phyloP scores from a whole-genome alignment of 129 eudicot genomes.

The Ambrosia artemisiifolia region DNA sequence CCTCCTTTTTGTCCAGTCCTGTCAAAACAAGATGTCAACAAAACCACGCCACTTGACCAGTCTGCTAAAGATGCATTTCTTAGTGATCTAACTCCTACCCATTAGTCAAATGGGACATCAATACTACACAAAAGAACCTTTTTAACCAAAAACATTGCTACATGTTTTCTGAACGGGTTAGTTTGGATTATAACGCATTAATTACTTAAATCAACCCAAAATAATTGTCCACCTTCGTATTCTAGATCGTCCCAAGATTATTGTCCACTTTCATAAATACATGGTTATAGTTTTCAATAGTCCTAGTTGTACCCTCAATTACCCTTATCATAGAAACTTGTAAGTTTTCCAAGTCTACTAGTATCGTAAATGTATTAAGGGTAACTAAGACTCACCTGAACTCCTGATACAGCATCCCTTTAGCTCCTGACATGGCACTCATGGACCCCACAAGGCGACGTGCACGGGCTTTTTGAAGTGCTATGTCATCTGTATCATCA shows the following conservation, averaged over 20 bases:
- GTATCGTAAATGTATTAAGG: no score
- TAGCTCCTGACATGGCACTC: slow-evolving; percentile 94
- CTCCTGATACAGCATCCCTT: slow-evolving; percentile 73
- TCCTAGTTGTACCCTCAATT: no score
- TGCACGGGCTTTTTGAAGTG: slow-evolving; percentile 81
- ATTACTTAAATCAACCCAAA: no score
- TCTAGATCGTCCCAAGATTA: no score
- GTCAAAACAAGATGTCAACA: slow-evolving; percentile 16
- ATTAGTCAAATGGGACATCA: not conserved
- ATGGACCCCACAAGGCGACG: slow-evolving; percentile 64
- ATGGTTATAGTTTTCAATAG: not conserved
- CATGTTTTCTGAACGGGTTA: not conserved
- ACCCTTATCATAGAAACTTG: no score
- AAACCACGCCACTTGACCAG: not conserved
- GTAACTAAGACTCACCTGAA: slow-evolving; percentile 41
- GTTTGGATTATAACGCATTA: not conserved
- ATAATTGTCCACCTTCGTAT: no score
- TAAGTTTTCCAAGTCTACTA: no score
- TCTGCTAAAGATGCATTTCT: not conserved
- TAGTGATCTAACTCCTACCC: not conserved
- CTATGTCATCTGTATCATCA: slow-evolving; percentile 84
- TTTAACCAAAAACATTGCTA: not conserved
- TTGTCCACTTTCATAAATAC: no score
- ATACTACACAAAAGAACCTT: not conserved
- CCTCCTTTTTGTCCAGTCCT: slow-evolving; percentile 53